phyloP scores from a whole-genome alignment of 129 eudicot genomes.

The Pittosporum tobira region DNA sequence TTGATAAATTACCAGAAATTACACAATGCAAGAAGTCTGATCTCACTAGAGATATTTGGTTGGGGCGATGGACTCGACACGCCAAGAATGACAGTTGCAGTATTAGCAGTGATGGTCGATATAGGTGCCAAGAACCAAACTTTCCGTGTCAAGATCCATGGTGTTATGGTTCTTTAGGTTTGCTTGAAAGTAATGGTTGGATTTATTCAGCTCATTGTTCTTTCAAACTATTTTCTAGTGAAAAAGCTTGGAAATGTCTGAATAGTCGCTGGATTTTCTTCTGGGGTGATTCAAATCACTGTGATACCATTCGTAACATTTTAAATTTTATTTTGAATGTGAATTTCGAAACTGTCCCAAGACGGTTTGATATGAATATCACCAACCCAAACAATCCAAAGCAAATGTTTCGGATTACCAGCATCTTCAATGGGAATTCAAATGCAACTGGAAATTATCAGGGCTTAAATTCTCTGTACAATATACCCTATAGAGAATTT shows the following conservation, averaged over 20 bases:
- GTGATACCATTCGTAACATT: constrained; percentile 80
- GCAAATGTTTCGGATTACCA: constrained; percentile 62
- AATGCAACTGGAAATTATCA: constrained; percentile 57
- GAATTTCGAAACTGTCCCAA: constrained; percentile 36
- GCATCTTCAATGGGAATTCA: constrained; percentile 80
- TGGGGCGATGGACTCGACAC: constrained; percentile 96
- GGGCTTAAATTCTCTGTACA: constrained; percentile 63
- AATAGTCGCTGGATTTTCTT: constrained; percentile 77
- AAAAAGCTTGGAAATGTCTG: constrained; percentile 79
- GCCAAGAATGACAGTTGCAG: constrained; percentile 52
- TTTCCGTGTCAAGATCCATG: constrained; percentile 75
- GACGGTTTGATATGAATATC: constrained; percentile 64
- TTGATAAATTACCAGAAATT: constrained; percentile 30
- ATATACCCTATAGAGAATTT: constrained; percentile 44
- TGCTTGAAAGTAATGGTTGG: constrained; percentile 89
- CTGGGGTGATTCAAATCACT: constrained; percentile 98
- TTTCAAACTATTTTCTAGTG: constrained; percentile 44
- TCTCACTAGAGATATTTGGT: constrained; percentile 49
- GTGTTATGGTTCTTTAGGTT: constrained; percentile 73
- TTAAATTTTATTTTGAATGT: constrained; percentile 48
- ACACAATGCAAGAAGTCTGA: constrained; percentile 45
- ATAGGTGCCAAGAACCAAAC: constrained; percentile 43
- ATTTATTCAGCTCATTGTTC: constrained; percentile 91
- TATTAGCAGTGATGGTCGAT: constrained; percentile 72
- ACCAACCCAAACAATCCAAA: constrained; percentile 60